Base-by-base conservation (phyloP, 495 filamentous ascomycete genomes). In the Neurospora intermedia region DNA sequence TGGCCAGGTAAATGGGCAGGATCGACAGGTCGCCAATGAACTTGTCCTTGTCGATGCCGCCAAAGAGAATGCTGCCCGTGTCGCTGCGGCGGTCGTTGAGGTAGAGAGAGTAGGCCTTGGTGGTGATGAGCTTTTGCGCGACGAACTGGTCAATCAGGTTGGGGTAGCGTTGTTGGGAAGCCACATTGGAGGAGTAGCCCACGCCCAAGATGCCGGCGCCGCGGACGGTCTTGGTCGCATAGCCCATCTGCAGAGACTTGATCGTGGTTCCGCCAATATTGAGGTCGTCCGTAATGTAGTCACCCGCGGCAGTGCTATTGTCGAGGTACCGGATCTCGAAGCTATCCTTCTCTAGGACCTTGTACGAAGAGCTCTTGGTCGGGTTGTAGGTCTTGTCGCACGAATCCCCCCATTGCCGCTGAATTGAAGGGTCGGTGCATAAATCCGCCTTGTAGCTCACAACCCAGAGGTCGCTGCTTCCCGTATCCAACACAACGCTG, bases 261-360 rank as follows among this genome's bases (percentile, higher is more conserved):
- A 99, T 81, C 2, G 82, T 88, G 10, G 84, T 80, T 40, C 87
- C 91, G 39, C 89, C 92, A 45, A 99, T 89, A 39, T 80, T 78
- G 43, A 99, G 83, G 18, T 85, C 89, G 76, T 99, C 96, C 8
- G 84, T 88, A 38, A 90, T 91, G 78, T 97, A 97, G 78, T 94
- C 92, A 13, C 96, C 96, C 3, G 75, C 42, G 6, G 81, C 79
- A 10, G 48, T 73, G 43, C 76, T 69, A 39, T 89, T 88, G 80
- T 98, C 96, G 10, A 91, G 89, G 79, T 99, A 99, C 10, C 83
- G 84, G 75, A 99, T 97, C 72, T 91, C 88, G 83, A 99, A 99
- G 11, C 74, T 77, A 71, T 89, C 82, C 41, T 80, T 81, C 38
- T 85, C 86, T 31, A 96, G 80, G 72, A 88, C 87, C 46, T 88